phyloP scores from a whole-genome alignment of 495 filamentous ascomycete species.

The Aspergillus affinis region DNA sequence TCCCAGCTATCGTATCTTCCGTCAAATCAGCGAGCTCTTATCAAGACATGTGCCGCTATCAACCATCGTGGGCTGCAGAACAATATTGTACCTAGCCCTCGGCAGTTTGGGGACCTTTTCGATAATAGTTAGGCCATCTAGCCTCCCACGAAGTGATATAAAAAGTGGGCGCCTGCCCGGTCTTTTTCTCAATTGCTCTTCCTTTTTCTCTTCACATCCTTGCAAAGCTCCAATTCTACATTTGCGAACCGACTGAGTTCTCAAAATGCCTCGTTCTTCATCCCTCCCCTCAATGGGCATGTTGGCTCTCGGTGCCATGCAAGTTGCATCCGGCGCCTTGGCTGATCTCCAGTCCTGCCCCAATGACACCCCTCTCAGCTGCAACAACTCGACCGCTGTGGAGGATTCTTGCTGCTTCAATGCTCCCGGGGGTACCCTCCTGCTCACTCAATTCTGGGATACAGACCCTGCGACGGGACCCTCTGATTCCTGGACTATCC shows the following conservation, averaged over 20 bases:
- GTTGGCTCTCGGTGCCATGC: slow-evolving; percentile 30
- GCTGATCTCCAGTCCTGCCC: slow-evolving; percentile 30
- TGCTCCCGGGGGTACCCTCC: slow-evolving; percentile 66
- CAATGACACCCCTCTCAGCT: slow-evolving; percentile 35
- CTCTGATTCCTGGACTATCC: slow-evolving; percentile 76
- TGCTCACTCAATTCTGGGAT: slow-evolving; percentile 86
- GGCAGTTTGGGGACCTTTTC: neutral
- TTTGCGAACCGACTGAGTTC: neutral
- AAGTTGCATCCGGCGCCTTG: slow-evolving; percentile 21
- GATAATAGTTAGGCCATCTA: too few species aligned
- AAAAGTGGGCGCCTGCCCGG: slow-evolving; percentile 8
- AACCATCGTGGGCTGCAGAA: slow-evolving; percentile 11
- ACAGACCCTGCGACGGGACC: slow-evolving; percentile 61
- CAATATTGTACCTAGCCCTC: neutral
- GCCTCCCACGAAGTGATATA: slow-evolving; percentile 5
- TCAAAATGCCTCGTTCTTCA: slow-evolving; percentile 18
- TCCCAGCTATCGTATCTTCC: slow-evolving; percentile 5
- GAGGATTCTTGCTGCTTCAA: slow-evolving; percentile 75
- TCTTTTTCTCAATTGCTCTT: slow-evolving; percentile 4
- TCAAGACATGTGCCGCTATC: slow-evolving; percentile 36
- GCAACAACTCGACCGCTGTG: slow-evolving; percentile 34
- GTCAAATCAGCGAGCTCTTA: slow-evolving; percentile 36
- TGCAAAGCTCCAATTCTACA: neutral
- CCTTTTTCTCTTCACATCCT: neutral
- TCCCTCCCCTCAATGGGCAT: slow-evolving; percentile 24